Base-by-base conservation (phyloP, 2,329 filamentous ascomycete genomes). In the Sclerotinia trifoliorum region DNA sequence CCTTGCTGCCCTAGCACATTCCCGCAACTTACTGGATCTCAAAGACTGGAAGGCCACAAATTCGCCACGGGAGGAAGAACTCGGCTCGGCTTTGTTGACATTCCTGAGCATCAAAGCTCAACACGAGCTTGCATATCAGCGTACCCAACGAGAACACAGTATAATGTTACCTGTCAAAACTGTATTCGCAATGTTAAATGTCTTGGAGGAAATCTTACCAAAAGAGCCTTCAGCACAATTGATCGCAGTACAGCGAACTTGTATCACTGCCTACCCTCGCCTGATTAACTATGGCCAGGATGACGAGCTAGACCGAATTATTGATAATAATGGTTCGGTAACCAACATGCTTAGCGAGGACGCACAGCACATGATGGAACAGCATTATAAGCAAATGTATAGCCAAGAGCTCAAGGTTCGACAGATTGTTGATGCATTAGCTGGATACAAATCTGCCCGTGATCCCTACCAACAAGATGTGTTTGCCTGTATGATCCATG, bases 341-440 rank as follows among this genome's bases (percentile, higher is more conserved):
- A 89, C 92, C n/a, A 96, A 98, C 75, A 85, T 87, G 1, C 84
- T 99, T 1, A 90, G 94, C 0, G 83, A 86, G 26, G 88, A 89
- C 29, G 92, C 94, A 66, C 94, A 96, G 73, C 88, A 86, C 72
- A 92, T 93, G 78, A 99, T 99, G 95, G 94, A 98, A 76, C 93
- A 97, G 73, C 90, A 97, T 71, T 99, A 97, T 79, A 97, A 97
- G 80, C 92, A 92, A 76, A 98, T 99, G 94, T 99, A 99, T 78
- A 91, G 92, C 72, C 90, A 92, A 72, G 93, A 97, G 73, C 88
- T 94, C 26, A 90, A 94, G 71, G 91, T 97, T 24, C 88, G 92
- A 67, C 88, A 92, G 66, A 91, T 99, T 72, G 90, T 99, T 64
- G 89, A 91, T 70, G 87, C 93, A 51, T 86, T 99, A 75, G 89